These are phyloP conservation scores for Endotrypanum monterogeii DNA, from an alignment of 208 protist species.

Conservation along the genomic window DNA sequence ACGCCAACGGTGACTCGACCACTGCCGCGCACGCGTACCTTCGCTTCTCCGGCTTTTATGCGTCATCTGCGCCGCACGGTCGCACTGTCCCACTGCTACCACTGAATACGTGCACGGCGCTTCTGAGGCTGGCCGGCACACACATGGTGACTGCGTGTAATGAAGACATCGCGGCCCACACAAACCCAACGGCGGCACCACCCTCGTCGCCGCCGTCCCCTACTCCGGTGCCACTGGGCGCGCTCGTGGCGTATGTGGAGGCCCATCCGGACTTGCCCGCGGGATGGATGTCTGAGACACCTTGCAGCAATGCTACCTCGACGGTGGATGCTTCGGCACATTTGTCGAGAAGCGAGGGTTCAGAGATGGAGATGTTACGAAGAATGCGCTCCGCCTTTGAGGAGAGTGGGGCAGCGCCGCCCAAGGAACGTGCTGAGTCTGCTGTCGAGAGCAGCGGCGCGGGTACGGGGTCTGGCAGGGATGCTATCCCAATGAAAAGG, in stretches of 20 bases:
- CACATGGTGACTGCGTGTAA: constrained; percentile 8
- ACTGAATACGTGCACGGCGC: constrained; percentile 4
- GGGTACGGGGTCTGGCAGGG: not conserved
- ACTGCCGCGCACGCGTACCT: constrained; percentile 30
- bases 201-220: not conserved
- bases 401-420: not conserved
- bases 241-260: not conserved
- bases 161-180: not conserved
- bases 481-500: not conserved
- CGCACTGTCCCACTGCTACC: constrained; percentile 12
- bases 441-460: not conserved
- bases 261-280: not conserved
- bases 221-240: not conserved
- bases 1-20: constrained; percentile 17
- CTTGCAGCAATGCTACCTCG: not conserved
- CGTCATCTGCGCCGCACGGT: not conserved
- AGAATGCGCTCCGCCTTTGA: not conserved
- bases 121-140: constrained; percentile 22
- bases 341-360: not conserved
- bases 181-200: not conserved
- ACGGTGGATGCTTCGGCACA: not conserved
- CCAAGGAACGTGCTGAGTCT: not conserved
- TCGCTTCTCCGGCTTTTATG: constrained; percentile 13
- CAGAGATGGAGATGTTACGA: not conserved
- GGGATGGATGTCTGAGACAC: not conserved